Evolutionary conservation across 2,329 filamentous ascomycete genomes (phyloP).

Genomic region (Oidium heveae): DNA sequence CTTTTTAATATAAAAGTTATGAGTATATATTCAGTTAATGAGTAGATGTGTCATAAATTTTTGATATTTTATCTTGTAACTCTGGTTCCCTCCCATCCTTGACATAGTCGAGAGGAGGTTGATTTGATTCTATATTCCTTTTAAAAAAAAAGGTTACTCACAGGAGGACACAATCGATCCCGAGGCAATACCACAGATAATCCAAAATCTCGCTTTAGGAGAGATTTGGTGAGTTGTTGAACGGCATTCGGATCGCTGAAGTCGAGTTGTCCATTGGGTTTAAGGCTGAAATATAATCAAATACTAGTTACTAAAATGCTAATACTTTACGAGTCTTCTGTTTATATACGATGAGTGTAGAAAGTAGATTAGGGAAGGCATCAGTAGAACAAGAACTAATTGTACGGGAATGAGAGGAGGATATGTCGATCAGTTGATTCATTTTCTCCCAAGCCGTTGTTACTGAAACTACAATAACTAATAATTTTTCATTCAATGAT

Average conservation of each 20-base stretch:
- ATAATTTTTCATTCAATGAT: no score
- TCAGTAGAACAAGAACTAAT: not conserved
- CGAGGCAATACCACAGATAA: conserved; percentile 44
- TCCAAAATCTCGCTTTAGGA: conserved; percentile 53
- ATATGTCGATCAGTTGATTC: no score
- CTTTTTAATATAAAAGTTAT: conserved; percentile 12
- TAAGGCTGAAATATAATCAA: conserved; percentile 17
- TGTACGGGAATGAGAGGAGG: no score
- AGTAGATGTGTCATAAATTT: no score
- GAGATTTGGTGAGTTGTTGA: conserved; percentile 55
- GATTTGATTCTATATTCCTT: not conserved
- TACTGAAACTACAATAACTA: no score
- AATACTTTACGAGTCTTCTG: not conserved
- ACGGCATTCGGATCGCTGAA: conserved; percentile 58
- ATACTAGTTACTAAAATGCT: not conserved
- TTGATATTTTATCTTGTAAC: no score
- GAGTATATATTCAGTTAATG: not conserved
- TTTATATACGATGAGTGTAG: not conserved
- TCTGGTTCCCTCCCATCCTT: no score
- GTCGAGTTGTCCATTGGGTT: conserved; percentile 37
- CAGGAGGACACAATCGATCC: conserved; percentile 67
- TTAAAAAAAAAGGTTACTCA: conserved; percentile 15
- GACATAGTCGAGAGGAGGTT: not conserved
- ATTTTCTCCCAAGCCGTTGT: no score
- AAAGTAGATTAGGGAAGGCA: not conserved